Evolutionary conservation across 805 yeast species (phyloP).

Genomic region (Wickerhamiella kazuoi): DNA sequence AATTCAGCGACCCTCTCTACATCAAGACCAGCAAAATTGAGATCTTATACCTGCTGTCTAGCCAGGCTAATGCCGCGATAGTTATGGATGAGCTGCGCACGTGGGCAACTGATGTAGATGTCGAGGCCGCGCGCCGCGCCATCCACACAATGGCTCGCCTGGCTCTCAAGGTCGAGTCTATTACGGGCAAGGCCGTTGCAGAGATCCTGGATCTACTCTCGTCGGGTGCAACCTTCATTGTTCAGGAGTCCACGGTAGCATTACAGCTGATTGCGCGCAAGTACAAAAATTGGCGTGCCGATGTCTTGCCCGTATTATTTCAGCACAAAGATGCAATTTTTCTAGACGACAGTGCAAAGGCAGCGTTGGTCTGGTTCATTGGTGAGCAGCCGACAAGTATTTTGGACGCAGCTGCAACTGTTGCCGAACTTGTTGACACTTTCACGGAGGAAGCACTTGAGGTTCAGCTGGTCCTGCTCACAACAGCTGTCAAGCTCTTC

Average conservation of each 20-base stretch:
- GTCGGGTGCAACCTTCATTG: constrained; percentile 51
- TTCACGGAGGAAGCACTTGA: constrained; percentile 51
- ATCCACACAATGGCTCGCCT: constrained; percentile 78
- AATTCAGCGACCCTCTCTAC: constrained; percentile 70
- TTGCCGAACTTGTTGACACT: constrained; percentile 27
- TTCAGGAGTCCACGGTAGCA: constrained; percentile 66
- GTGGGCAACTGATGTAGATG: constrained; percentile 75
- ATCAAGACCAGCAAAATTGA: constrained; percentile 83
- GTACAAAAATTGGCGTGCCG: constrained; percentile 41
- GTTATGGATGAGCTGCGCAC: constrained; percentile 65
- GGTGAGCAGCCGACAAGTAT: constrained; percentile 49
- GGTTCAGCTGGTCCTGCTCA: constrained; percentile 56
- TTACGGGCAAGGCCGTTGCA: constrained; percentile 47
- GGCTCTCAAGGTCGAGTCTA: constrained; percentile 53
- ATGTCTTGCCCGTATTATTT: constrained; percentile 24
- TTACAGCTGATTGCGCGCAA: constrained; percentile 59
- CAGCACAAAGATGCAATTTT: constrained; percentile 30
- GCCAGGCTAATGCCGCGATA: constrained; percentile 36
- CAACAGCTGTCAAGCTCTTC: constrained; percentile 57
- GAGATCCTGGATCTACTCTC: constrained; percentile 41
- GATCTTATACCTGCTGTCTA: constrained; percentile 63
- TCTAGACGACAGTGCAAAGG: constrained; percentile 62
- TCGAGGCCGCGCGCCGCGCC: constrained; percentile 73
- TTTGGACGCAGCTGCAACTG: constrained; percentile 24
- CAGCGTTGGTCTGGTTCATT: constrained; percentile 66